Evolutionary conservation across 1,284 basidiomycete species (phyloP), one percentile per base, ranked within the genome.

Genomic region (Agroathelia rolfsii): DNA sequence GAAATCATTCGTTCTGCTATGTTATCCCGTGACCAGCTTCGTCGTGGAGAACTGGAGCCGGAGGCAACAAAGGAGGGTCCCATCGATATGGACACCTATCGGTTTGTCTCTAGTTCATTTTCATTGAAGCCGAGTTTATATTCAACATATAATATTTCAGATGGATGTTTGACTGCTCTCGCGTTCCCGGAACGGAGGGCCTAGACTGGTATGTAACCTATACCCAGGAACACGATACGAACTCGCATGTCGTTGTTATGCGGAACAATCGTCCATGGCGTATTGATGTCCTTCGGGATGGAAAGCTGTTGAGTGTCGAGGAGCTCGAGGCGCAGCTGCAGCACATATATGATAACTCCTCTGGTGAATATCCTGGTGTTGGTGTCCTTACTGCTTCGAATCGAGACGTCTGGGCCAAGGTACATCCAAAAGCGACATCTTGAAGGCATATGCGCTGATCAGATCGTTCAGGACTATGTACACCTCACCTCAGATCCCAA

Each of bases 161-260:
- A 27, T 86, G 88, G 88, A 89, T 93, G 81, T 93, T 92, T 48
- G 89, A 93, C 56, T 86, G 85, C 47, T 84, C 75, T 46, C 83
- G 88, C 34, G 64, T 93, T 22, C 89, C 88, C 2, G 81, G 82
- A 2, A 53, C 61, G 3, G 62, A 73, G 27, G 75, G 74, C 0
- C 56, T 76, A 2, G 89, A 93, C 53, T 88, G 82, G 71, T 77
- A 79, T 35, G 62, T 80, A 32, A 76, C 79, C 23, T 71, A 81
- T 39, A 71, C 78, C 0, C 66, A 72, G 43, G 59, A 64, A 24
- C 71, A 69, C n/a, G 72, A 77, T 34, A 49, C 51, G 6, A 80
- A 82, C n/a, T 66, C 79, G 32, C 83, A 90, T 50, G 68, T 93
- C 39, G 62, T 88, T 28, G 79, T 87, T 8, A 64, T 88, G 14